Conservation (phyloP, 345 rosid genomes). For the Gossypioides kirkii region DNA sequence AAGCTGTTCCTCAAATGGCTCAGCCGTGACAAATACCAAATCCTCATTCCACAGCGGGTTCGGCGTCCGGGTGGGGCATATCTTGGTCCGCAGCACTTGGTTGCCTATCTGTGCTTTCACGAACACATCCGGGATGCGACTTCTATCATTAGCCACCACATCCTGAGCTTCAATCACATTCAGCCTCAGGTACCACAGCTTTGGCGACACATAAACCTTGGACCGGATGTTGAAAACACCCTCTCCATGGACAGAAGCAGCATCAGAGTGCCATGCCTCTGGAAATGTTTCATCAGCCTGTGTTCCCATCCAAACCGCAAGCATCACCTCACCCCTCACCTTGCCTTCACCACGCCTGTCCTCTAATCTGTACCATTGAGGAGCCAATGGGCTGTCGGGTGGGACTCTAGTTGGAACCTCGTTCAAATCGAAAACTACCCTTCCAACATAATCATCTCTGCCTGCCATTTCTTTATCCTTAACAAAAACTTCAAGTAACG, state of each 20-base stretch:
- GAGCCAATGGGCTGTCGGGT: conserved; percentile 91
- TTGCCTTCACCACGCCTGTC: conserved; percentile 68
- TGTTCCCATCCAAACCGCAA: conserved; percentile 95
- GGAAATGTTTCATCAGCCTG: conserved; percentile 92
- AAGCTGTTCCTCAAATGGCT: conserved; percentile 87
- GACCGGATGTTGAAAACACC: conserved; percentile 59
- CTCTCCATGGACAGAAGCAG: conserved; percentile 64
- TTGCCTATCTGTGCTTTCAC: conserved; percentile 76
- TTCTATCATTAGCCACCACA: conserved; percentile 52
- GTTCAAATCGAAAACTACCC: conserved; percentile 65
- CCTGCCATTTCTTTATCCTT: conserved; percentile 72
- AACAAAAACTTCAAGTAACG: conserved; percentile 60
- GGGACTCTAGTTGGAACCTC: conserved; percentile 90
- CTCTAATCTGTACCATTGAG: conserved; percentile 83
- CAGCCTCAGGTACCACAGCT: conserved; percentile 79
- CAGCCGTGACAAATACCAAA: conserved; percentile 83
- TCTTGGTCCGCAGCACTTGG: conserved; percentile 63
- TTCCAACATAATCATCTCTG: conserved; percentile 72
- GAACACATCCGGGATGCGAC: conserved; percentile 60
- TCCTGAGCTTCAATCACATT: conserved; percentile 92
- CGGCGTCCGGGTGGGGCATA: conserved; percentile 39
- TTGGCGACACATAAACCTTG: conserved; percentile 81
- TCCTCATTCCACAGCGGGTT: conserved; percentile 83
- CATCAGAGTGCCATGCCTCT: conserved; percentile 79
- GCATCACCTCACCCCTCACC: conserved; percentile 74